These are phyloP conservation scores for Tetrapisispora arboricola DNA, from an alignment of 805 yeast species.

Conservation along the genomic window DNA sequence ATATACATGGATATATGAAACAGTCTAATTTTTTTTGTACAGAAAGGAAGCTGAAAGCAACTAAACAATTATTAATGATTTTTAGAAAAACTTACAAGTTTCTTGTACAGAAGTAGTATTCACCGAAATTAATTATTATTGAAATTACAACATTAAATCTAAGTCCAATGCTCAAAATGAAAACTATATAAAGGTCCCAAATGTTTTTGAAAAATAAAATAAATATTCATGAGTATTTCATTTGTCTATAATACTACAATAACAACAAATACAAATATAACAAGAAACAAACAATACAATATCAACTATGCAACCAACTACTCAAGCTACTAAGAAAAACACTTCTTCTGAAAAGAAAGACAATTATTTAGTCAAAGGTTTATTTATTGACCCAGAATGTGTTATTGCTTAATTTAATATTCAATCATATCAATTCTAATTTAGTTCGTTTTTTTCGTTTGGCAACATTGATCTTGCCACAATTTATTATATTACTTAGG, in stretches of 20 bases:
- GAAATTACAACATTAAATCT: too few relatives aligned
- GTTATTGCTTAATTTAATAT: slow-evolving; percentile 14
- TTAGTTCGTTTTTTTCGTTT: background rate
- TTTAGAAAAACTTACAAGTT: too few relatives aligned
- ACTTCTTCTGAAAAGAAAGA: slow-evolving; percentile 20
- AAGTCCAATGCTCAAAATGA: too few relatives aligned
- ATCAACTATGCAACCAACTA: slow-evolving; percentile 22
- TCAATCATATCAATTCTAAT: background rate
- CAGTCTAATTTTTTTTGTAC: background rate
- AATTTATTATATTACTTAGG: background rate
- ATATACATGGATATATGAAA: slow-evolving; percentile 8
- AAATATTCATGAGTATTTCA: too few relatives aligned
- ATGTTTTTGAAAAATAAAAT: too few relatives aligned
- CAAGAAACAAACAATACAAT: background rate
- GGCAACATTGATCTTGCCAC: background rate
- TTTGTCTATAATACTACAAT: too few relatives aligned
- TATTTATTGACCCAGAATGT: slow-evolving; percentile 18
- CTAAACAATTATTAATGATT: background rate
- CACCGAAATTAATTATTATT: too few relatives aligned
- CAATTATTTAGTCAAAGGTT: slow-evolving; percentile 17
- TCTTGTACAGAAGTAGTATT: too few relatives aligned
- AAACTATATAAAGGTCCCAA: background rate
- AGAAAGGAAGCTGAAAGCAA: background rate
- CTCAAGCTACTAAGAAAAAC: slow-evolving; percentile 20
- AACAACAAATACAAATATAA: background rate